Percentiles rank a stretch among this genome's conserved stretches.
These are phyloP conservation scores for Sechiopsis laciniata DNA, from an alignment of 306 rosid species.

Conservation along the genomic window DNA sequence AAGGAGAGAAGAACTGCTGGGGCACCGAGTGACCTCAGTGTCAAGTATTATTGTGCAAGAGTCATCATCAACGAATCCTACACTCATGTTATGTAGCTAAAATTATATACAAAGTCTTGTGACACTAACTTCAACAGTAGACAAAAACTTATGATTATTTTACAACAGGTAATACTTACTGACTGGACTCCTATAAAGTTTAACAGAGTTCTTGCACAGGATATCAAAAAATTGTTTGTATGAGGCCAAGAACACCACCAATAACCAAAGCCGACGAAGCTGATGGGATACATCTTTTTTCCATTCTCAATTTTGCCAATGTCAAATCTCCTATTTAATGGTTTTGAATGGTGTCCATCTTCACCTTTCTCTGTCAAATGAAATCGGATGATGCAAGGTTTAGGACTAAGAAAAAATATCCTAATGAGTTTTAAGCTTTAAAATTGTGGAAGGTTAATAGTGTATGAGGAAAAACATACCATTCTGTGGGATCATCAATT, in stretches of 20 bases:
- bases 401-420: background rate
- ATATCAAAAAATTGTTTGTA: slow-evolving; percentile 70
- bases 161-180: slow-evolving; percentile 37
- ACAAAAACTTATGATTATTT: background rate
- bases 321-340: slow-evolving; percentile 33
- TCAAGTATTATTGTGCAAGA: slow-evolving; percentile 68
- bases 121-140: slow-evolving; percentile 7
- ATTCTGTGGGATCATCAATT: slow-evolving; percentile 45
- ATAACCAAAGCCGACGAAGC: slow-evolving; percentile 85
- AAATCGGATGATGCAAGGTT: background rate
- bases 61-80: slow-evolving; percentile 84
- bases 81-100: slow-evolving; percentile 23
- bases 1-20: slow-evolving; percentile 93
- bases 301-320: slow-evolving; percentile 26
- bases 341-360: slow-evolving; percentile 35
- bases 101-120: background rate
- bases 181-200: slow-evolving; percentile 79
- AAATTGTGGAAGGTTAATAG: background rate
- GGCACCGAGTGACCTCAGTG: slow-evolving; percentile 85
- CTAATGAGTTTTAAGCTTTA: background rate
- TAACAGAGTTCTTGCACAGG: slow-evolving; percentile 72
- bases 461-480: slow-evolving; percentile 32
- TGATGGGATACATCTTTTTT: slow-evolving; percentile 74
- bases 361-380: slow-evolving; percentile 32
- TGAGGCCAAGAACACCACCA: slow-evolving; percentile 66